Base-by-base conservation (phyloP, 345 rosid species). In the Tarenaya hassleriana region DNA sequence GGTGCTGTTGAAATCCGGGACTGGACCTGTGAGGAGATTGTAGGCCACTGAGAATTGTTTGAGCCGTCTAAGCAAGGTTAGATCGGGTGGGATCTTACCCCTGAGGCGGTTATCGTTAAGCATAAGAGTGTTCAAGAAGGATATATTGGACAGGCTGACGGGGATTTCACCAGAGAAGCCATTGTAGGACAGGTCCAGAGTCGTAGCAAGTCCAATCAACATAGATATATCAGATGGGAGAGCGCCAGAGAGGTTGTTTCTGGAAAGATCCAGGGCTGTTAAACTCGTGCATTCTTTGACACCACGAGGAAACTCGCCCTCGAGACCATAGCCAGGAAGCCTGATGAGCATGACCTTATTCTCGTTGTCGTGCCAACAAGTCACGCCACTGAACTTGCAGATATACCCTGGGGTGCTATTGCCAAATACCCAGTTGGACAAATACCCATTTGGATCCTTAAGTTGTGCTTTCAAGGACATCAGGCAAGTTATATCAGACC, bases 401-500 rank as follows among this genome's bases (percentile, higher is more conserved):
- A 65, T 24, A 41, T 14, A 50, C 16, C 62, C 70, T 4, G 58
- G 18, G 4, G 48, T 41, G 0, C 1, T 0, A 38, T 60, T 56
- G 47, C 12, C 27, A 56, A 68, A 60, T 43, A 45, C 14, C 69
- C 69, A 70, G 16, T 9, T 39, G 13, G 38, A 11, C 63, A 83
- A 64, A 72, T 64, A 52, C 41, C 24, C 29, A 1, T 31, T 11
- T 18, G 87, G 84, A 31, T 83, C 92, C 24, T 69, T 19, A 1
- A 83, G 66, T 4, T 85, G 75, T 1, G 5, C 50, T 43, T 43
- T 61, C 44, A 77, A 14, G 47, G 57, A 71, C 69, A 13, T 55
- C 78, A 86, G 65, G 64, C 95, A 78, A 21, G 50, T 42, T 27
- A 81, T 32, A 69, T 83, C 86, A 1, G 63, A 55, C 51, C 17